These are phyloP conservation scores for Ceratocystis eucalypticola DNA, from an alignment of 2,329 filamentous ascomycete species.

Conservation along the genomic window DNA sequence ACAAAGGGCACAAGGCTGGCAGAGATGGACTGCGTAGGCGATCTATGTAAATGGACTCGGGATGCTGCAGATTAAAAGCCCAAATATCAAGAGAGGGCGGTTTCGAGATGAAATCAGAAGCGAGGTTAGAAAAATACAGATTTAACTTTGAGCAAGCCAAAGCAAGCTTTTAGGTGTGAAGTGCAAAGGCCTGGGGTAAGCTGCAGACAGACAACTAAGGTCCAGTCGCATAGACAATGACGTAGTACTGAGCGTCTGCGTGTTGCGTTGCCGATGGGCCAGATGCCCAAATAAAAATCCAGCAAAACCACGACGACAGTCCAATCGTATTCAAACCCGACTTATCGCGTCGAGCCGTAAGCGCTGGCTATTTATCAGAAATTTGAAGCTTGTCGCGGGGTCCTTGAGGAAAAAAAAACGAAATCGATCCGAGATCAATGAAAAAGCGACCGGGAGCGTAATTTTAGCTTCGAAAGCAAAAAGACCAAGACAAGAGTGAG, in stretches of 20 bases:
- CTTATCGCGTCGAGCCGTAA: neutral
- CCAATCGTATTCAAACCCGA: neutral
- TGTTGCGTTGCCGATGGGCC: neutral
- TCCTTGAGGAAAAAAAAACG: neutral
- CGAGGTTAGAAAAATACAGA: neutral
- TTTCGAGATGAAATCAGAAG: neutral
- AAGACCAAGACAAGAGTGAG: neutral
- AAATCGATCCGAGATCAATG: neutral
- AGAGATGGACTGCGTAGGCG: neutral
- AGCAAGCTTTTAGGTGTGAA: neutral
- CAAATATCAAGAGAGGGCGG: neutral
- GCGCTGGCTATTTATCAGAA: neutral
- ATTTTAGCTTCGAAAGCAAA: neutral
- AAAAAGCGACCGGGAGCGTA: neutral
- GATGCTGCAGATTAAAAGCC: neutral
- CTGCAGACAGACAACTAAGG: neutral
- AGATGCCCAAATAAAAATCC: neutral
- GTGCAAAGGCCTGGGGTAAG: neutral
- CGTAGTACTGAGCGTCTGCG: neutral
- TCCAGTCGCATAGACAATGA: slow-evolving; percentile 5
- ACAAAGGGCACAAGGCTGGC: neutral
- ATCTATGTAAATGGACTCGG: no score
- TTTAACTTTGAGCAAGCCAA: neutral
- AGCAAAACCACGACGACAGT: neutral
- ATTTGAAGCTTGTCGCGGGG: neutral